Base-by-base conservation (phyloP, 129 eudicot genomes). In the Flaveria brownii region DNA sequence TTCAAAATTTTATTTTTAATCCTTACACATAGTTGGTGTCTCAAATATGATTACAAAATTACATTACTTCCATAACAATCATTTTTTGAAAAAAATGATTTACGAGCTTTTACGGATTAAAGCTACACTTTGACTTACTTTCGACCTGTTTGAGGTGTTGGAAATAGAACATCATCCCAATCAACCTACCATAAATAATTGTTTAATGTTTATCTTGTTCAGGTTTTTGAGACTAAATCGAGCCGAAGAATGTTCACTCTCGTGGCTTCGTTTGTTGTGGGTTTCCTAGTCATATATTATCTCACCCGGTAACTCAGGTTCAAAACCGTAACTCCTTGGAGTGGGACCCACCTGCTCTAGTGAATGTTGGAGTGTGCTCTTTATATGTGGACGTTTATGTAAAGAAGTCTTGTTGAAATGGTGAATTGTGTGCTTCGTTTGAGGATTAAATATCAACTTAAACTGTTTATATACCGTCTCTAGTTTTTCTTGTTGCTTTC, bases 181-280 rank as follows among this genome's bases (percentile, higher is more conserved):
- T 69, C 12, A 11, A 69, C 57, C 22, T n/a, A 55, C 50, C 11
- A 36, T n/a, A 9, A 36, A 7, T 66, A 66, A 39, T 78, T 11
- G 12, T 7, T 69, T 15, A 9, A 4, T 10, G 41, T 5, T n/a
- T 64, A 13, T 63, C 11, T 20, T 30, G 22, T 55, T 16, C 69
- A 93, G 97, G 97, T 91, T 64, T 94, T 94, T 7, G 98, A 94
- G 92, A 89, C 97, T 59, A 93, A 90, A 87, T 93, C 98, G 82
- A 93, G 96, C 89, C 66, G 91, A 80, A 87, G 88, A 81, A 90
- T 87, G 93, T 75, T 90, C 36, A 77, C 89, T 4, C 89, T 90
- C 2, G 96, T 90, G 87, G 97, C 91, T 18, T 87, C 96, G 12
- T 93, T 90, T 70, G 91, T 93, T 72, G 93, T 87, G 81, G 45